Evolutionary conservation across 129 eudicot genomes (phyloP), one percentile per base, ranked within the genome.

Genomic region (Glebionis coronaria): DNA sequence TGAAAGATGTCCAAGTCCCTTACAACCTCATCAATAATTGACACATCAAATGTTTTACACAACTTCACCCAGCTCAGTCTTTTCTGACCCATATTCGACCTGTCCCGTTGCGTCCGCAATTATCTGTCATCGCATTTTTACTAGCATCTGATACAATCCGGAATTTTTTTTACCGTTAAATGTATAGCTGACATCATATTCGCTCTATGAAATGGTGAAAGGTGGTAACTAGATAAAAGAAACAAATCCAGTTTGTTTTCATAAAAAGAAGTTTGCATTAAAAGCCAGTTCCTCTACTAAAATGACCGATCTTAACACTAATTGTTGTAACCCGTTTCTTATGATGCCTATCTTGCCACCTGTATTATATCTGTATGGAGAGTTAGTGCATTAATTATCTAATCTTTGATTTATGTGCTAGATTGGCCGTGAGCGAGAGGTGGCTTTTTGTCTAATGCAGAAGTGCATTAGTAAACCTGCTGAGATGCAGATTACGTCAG

Each of bases 391-490:
- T 49, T 49, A 8, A 51, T 80, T 28, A 74, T 56, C 35, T 68
- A 6, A 25, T 60, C 3, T 11, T 65, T 49, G 44, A 54, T 9
- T 68, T 56, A 9, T 68, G 23, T 65, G 75, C 61, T 73, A 93
- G 99, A 93, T 93, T 79, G 99, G 99, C 14, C 95, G 78, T 67
- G 99, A 93, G 79, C 81, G 95, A 71, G 99, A 93, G 88, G 95
- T 86, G 44, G 95, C 99, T 49, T 95, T 82, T 60, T 93, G 93
- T 74, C 80, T 93, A 18, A 88, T 93, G 99, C 95, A 93, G 67
- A 93, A 93, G 77, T 84, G 70, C 71, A 77, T 93, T 58, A 97
- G 86, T 81, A 93, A 66, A 73, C 89, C 96, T 69, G 18, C 97
- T 27, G 97, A 86, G 79, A 54, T 93, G 86, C 95, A 93, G 76